phyloP scores from a whole-genome alignment of 352 stramenopile genomes.

The Halophytophthora batemanensis region DNA sequence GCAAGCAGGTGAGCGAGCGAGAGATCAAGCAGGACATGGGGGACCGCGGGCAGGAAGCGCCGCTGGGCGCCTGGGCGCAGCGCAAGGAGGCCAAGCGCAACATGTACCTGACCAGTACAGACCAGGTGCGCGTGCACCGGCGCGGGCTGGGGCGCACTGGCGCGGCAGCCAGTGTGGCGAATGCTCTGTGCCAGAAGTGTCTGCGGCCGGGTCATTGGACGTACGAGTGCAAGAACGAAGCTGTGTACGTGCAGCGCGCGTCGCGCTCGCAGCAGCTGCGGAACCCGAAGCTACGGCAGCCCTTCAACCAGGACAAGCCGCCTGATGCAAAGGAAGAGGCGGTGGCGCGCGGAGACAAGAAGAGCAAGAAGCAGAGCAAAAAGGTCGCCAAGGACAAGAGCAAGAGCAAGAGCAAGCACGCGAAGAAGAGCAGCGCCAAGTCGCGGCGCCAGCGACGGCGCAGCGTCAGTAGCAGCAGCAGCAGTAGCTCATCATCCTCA shows the following conservation, averaged over 20 bases:
- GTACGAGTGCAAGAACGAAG: constrained; percentile 87
- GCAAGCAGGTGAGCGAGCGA: neutral
- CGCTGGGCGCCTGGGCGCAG: constrained; percentile 59
- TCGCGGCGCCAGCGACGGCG: constrained; percentile 22
- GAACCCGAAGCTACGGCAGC: constrained; percentile 77
- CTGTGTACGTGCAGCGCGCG: constrained; percentile 73
- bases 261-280: constrained; percentile 77
- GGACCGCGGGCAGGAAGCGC: constrained; percentile 31
- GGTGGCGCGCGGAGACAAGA: constrained; percentile 10
- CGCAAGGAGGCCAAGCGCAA: constrained; percentile 75
- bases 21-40: constrained; percentile 18
- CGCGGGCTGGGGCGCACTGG: constrained; percentile 23
- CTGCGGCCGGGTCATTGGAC: constrained; percentile 77
- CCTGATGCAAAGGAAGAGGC: constrained; percentile 47
- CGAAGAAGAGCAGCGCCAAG: constrained; percentile 9
- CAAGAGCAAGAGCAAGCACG: constrained; percentile 15
- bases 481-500: constrained; percentile 18
- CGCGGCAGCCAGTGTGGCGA: constrained; percentile 14
- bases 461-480: constrained; percentile 33
- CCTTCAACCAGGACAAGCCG: constrained; percentile 77
- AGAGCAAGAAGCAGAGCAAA: constrained; percentile 17
- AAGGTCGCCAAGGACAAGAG: constrained; percentile 21
- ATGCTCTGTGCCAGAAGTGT: constrained; percentile 82
- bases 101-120: constrained; percentile 84
- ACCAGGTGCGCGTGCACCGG: constrained; percentile 59